These are phyloP conservation scores for Diaporthe citrichinensis DNA, from an alignment of 2,329 filamentous ascomycete species.

Conservation along the genomic window DNA sequence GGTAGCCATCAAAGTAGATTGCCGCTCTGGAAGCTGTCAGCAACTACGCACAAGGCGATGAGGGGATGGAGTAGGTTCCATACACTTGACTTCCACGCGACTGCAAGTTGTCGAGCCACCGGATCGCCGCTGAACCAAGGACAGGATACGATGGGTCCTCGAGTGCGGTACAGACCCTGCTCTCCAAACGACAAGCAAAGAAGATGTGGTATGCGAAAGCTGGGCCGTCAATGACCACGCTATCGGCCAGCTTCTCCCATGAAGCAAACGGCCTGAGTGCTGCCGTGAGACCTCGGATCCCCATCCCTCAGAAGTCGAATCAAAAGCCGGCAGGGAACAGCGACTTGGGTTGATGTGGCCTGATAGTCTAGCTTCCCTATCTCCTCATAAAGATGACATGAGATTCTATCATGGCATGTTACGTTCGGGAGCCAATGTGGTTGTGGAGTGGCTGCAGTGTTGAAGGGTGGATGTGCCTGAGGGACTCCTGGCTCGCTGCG, in stretches of 20 bases:
- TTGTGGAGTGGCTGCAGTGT: background rate
- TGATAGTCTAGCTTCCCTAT: background rate
- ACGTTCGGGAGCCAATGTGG: background rate
- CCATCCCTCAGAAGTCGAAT: slow-evolving; percentile 42
- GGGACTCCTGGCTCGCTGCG: too few relatives aligned
- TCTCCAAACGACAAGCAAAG: slow-evolving; percentile 40
- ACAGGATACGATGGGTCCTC: slow-evolving; percentile 43
- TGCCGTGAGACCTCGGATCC: slow-evolving; percentile 45
- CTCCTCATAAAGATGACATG: background rate
- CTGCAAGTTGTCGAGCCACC: slow-evolving; percentile 44
- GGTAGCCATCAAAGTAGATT: slow-evolving; percentile 89
- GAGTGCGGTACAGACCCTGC: slow-evolving; percentile 39
- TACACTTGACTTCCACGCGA: slow-evolving; percentile 41
- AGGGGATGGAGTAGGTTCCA: background rate
- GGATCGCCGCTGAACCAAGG: slow-evolving; percentile 43
- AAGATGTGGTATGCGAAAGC: slow-evolving; percentile 47
- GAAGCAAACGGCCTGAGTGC: slow-evolving; percentile 45
- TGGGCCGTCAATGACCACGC: slow-evolving; percentile 48
- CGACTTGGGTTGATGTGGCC: background rate
- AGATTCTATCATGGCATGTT: background rate
- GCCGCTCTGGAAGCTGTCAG: slow-evolving; percentile 63
- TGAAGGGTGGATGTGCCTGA: too few relatives aligned
- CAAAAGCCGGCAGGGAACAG: background rate
- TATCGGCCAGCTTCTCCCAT: slow-evolving; percentile 38
- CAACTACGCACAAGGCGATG: slow-evolving; percentile 10